Evolutionary conservation across 2,329 filamentous ascomycete species (phyloP).

Genomic region (Phialophora verrucosa): DNA sequence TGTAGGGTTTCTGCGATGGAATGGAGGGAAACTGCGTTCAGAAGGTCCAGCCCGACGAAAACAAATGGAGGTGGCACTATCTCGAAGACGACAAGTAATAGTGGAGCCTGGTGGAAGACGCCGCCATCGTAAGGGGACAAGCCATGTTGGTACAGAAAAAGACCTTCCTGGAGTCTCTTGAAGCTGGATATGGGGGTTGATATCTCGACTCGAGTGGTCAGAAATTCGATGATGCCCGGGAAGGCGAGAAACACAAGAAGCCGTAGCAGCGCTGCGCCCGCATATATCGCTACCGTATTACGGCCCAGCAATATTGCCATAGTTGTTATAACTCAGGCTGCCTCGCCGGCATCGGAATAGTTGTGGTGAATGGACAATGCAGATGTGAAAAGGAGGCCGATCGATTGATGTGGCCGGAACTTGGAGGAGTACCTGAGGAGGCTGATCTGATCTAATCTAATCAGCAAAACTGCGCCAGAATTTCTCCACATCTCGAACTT

Average conservation of each 20-base stretch:
- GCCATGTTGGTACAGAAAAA: slow-evolving; percentile 95
- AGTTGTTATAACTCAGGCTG: slow-evolving; percentile 9
- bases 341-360: slow-evolving; percentile 5
- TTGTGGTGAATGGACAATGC: neutral
- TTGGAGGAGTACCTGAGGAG: neutral
- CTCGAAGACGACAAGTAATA: slow-evolving; percentile 89
- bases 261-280: slow-evolving; percentile 76
- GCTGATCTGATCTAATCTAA: slow-evolving; percentile 1
- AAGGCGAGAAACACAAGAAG: slow-evolving; percentile 80
- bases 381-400: slow-evolving; percentile 20
- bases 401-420: slow-evolving; percentile 22
- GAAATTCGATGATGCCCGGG: slow-evolving; percentile 79
- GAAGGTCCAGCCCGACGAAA: slow-evolving; percentile 79
- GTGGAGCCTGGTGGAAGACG: slow-evolving; percentile 80
- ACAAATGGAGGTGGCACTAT: slow-evolving; percentile 83
- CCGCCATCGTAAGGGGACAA: slow-evolving; percentile 97
- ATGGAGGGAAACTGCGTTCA: slow-evolving; percentile 79
- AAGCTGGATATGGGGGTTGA: slow-evolving; percentile 98
- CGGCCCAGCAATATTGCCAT: slow-evolving; percentile 59
- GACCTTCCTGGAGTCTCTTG: slow-evolving; percentile 95
- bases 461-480: neutral
- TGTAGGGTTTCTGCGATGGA: slow-evolving; percentile 64
- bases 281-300: slow-evolving; percentile 72
- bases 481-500: slow-evolving; percentile 18
- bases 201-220: slow-evolving; percentile 92